Percentiles rank a stretch among this genome's conserved stretches.
Evolutionary conservation across 106 monocot species (phyloP).

Genomic region (Chionographis japonica): DNA sequence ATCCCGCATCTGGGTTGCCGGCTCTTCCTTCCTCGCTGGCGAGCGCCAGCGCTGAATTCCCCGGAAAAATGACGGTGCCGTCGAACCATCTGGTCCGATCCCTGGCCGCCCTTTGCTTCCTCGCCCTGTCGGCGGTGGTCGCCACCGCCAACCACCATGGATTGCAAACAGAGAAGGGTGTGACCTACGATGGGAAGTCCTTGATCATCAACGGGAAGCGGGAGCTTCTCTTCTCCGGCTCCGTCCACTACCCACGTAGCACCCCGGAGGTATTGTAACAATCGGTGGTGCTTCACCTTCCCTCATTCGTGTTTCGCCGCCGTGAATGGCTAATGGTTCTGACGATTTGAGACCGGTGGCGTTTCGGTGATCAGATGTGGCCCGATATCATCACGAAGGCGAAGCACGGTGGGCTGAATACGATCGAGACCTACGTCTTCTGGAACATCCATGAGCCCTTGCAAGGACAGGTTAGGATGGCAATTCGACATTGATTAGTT

Average conservation of each 20-base stretch:
- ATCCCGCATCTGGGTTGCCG: no score
- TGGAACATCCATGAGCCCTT: slow-evolving; percentile 76
- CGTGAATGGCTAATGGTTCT: no score
- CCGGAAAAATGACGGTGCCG: no score
- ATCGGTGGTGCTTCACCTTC: neutral
- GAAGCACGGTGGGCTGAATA: slow-evolving; percentile 44
- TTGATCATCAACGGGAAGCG: slow-evolving; percentile 38
- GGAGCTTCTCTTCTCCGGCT: slow-evolving; percentile 50
- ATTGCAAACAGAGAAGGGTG: neutral
- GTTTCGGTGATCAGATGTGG: slow-evolving; percentile 42
- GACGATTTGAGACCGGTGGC: neutral
- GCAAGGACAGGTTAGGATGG: slow-evolving; percentile 33
- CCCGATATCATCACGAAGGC: slow-evolving; percentile 29
- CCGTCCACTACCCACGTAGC: slow-evolving; percentile 25
- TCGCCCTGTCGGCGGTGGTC: no score
- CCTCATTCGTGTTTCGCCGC: no score
- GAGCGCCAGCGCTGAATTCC: no score
- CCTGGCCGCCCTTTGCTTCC: no score
- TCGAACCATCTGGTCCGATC: no score
- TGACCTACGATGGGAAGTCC: slow-evolving; percentile 35
- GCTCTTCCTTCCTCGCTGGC: no score
- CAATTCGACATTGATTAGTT: neutral
- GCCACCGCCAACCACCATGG: no score
- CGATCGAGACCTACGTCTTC: slow-evolving; percentile 58
- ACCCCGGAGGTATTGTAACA: slow-evolving; percentile 24